Evolutionary conservation across 116 monocot genomes (phyloP), one percentile per base, ranked within the genome.

Genomic region (Trichopus zeylanicus): DNA sequence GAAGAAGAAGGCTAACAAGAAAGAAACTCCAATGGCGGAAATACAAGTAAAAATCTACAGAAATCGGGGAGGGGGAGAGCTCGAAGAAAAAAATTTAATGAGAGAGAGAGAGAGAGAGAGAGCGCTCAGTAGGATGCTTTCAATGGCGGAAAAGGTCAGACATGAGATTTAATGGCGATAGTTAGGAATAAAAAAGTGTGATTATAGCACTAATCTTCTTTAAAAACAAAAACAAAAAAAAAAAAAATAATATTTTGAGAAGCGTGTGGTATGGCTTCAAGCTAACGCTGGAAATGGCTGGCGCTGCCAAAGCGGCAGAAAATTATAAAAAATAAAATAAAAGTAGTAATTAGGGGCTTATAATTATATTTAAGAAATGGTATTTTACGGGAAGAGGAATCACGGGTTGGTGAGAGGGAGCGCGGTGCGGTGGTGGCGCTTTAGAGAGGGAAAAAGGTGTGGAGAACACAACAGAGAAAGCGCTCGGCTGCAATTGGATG

Each of bases 341-440:
- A 42, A 16, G n/a, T n/a, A 16, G 12, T 16, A 42, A 42, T 42
- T n/a, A n/a, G n/a, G n/a, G n/a, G n/a, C n/a, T n/a, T n/a, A n/a
- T n/a, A n/a, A 42, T 37, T 37, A 37, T 11, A 37, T 11, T 37
- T 16, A 42, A 42, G n/a, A 42, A 42, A 15, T 13, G 42, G 13
- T 13, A 42, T 42, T 39, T 39, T 39, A 39, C 18, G 39, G 39
- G 39, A 15, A 42, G 42, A 42, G 13, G 42, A 42, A 42, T 42
- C 42, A 42, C 42, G 42, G 42, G 42, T 42, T 42, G 42, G 42
- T 42, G n/a, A 15, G 37, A 42, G 42, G n/a, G 42, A 42, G 42
- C n/a, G 42, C 42, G 42, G n/a, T 13, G 42, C n/a, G 42, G 42
- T 42, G 32, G 32, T 33, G 32, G 32, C 8, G 32, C 4, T 33